Base-by-base conservation (phyloP, 306 rosid species). In the Comarum palustre region DNA sequence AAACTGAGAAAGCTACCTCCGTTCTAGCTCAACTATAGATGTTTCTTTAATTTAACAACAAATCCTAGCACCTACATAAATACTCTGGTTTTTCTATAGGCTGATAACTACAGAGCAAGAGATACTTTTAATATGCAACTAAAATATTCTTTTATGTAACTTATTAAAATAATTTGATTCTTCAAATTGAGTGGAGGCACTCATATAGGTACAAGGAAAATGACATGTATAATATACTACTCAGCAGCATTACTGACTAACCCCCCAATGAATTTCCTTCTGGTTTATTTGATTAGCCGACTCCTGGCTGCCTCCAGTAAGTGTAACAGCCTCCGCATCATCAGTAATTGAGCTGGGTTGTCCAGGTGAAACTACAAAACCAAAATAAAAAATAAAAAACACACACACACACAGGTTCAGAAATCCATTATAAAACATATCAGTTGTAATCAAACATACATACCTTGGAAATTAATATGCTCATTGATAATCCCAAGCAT, bases 221-320 rank as follows among this genome's bases (percentile, higher is more conserved):
- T 16, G 52, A 71, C 25, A 71, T 55, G 10, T 65, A 27, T 65
- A 64, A 29, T 8, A 61, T 11, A 64, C 60, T 70, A 59, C 43
- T 45, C 16, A 50, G 68, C 32, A 70, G 58, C 24, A 69, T 60
- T 69, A 59, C 24, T 60, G 68, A 82, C 97, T 82, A 83, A 91
- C 99, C 92, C 99, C 99, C 97, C 99, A 91, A 16, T 86, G 96
- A 70, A 91, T 83, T 83, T 95, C 97, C 77, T 88, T 95, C 81
- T 89, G 87, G 84, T 95, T 91, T 81, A 86, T 87, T 80, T 63
- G 90, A 81, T 86, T 88, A 64, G 93, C 91, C 67, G 95, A 87
- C 65, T 95, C 97, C 78, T 87, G 99, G 84, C 86, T 90, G 77
- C 83, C 85, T 80, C 97, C 96, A 68, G 76, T 83, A 67, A 95